Evolutionary conservation across 495 filamentous ascomycete species (phyloP).

Genomic region (Neurospora sp.): DNA sequence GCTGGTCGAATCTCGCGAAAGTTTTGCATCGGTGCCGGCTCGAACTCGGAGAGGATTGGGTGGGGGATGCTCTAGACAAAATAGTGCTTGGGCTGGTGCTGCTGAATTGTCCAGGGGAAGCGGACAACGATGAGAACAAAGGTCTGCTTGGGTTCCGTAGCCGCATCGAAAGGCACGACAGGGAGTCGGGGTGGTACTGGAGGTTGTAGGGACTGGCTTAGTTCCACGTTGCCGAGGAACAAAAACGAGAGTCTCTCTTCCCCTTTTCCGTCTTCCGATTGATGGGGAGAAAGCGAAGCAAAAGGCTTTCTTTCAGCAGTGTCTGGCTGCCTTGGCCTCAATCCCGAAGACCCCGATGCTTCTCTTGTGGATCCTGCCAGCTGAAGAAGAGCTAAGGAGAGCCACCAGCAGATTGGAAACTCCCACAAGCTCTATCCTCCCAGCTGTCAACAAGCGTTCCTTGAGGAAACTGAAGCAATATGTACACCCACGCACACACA

Average conservation of each 20-base stretch:
- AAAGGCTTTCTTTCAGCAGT: neutral
- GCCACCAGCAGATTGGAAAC: neutral
- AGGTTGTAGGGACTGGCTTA: neutral
- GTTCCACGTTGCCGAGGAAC: neutral
- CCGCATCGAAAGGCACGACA: neutral
- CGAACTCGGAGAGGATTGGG: neutral
- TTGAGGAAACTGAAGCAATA: neutral
- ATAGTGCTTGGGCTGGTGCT: neutral
- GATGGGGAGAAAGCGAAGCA: neutral
- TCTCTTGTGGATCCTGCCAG: neutral
- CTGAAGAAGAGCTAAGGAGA: neutral
- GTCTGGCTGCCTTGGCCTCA: neutral
- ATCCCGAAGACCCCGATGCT: neutral
- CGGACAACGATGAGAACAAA: neutral
- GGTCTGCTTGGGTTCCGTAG: neutral
- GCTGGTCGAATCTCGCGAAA: neutral
- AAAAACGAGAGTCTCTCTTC: neutral
- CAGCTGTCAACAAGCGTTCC: neutral
- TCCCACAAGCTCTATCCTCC: neutral
- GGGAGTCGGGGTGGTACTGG: neutral
- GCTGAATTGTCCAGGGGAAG: neutral
- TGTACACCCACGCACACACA: neutral
- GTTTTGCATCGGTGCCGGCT: neutral
- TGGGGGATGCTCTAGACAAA: neutral
- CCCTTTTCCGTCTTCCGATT: neutral